phyloP scores from a whole-genome alignment of 164 flowering plant genomes.

The Vitis riparia region DNA sequence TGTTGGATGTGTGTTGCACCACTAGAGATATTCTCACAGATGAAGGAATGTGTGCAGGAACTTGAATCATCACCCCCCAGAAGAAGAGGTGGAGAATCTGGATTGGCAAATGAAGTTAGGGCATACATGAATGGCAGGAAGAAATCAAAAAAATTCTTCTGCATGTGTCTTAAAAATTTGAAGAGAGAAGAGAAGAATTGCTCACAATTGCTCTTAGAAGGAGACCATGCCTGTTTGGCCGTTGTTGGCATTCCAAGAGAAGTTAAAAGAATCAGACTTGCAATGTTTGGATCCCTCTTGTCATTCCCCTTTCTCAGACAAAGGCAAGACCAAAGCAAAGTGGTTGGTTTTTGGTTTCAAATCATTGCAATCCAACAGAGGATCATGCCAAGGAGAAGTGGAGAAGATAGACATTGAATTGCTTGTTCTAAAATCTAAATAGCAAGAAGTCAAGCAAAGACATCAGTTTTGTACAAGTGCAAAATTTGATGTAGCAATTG shows the following conservation, averaged over 20 bases:
- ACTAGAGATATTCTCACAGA: conserved; percentile 14
- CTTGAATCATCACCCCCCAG: conserved; percentile 26
- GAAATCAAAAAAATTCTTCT: conserved; percentile 12
- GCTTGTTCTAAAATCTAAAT: not conserved
- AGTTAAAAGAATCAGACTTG: conserved; percentile 17
- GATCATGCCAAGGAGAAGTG: conserved; percentile 10
- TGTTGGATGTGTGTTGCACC: conserved; percentile 29
- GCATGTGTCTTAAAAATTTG: conserved; percentile 3
- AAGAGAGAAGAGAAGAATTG: conserved; percentile 10
- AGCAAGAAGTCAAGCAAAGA: conserved; percentile 9
- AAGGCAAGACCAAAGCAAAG: conserved; percentile 1
- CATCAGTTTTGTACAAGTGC: conserved; percentile 6
- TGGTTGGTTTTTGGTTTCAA: conserved; percentile 28
- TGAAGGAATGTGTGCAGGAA: conserved; percentile 17
- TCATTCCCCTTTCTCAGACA: conserved; percentile 7
- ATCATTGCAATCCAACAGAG: conserved; percentile 14
- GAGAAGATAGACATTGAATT: conserved; percentile 25
- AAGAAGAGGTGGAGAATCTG: conserved; percentile 10
- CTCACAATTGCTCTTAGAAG: not conserved
- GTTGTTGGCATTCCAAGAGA: conserved; percentile 9
- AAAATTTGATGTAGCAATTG: conserved; percentile 14
- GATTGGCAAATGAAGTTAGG: conserved; percentile 3
- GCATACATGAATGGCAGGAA: conserved; percentile 14
- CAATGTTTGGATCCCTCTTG: conserved; percentile 16
- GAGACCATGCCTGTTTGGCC: not conserved